Evolutionary conservation across 345 rosid species (phyloP).

Genomic region (Balakata baccata): DNA sequence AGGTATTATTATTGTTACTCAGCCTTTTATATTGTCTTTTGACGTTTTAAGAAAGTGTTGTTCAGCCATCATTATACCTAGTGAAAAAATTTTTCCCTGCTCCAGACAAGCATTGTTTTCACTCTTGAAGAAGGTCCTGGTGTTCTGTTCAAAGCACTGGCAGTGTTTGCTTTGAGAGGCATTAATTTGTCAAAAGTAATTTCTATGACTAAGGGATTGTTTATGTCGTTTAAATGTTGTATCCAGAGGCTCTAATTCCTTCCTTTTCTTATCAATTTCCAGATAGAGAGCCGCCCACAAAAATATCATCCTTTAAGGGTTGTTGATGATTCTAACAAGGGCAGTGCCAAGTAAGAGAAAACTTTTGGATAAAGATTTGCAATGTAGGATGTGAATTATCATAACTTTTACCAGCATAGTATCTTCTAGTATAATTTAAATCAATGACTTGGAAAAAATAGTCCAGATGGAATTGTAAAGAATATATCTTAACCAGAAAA

Average conservation of each 20-base stretch:
- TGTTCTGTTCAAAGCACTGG: slow-evolving; percentile 77
- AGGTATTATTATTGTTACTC: slow-evolving; percentile 40
- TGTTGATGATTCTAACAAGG: slow-evolving; percentile 77
- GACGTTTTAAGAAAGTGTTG: neutral
- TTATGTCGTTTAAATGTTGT: neutral
- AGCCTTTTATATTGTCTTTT: neutral
- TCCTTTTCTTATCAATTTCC: slow-evolving; percentile 20
- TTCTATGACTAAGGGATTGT: neutral
- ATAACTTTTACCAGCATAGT: too few relatives aligned
- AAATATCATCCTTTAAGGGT: slow-evolving; percentile 66
- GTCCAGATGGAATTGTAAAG: slow-evolving; percentile 3
- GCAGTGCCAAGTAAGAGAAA: slow-evolving; percentile 64
- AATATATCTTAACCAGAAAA: neutral
- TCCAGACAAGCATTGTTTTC: slow-evolving; percentile 90
- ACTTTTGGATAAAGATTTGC: neutral
- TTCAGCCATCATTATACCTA: slow-evolving; percentile 1
- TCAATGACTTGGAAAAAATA: neutral
- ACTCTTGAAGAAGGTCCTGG: slow-evolving; percentile 96
- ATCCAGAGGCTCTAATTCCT: slow-evolving; percentile 3
- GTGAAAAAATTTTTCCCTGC: slow-evolving; percentile 7
- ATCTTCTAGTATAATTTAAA: neutral
- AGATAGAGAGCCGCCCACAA: slow-evolving; percentile 95
- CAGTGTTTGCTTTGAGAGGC: slow-evolving; percentile 81
- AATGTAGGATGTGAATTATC: neutral
- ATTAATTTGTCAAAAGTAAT: slow-evolving; percentile 79